These are phyloP conservation scores for Fusarium newnesense DNA, from an alignment of 2,329 filamentous ascomycete species.

Conservation along the genomic window DNA sequence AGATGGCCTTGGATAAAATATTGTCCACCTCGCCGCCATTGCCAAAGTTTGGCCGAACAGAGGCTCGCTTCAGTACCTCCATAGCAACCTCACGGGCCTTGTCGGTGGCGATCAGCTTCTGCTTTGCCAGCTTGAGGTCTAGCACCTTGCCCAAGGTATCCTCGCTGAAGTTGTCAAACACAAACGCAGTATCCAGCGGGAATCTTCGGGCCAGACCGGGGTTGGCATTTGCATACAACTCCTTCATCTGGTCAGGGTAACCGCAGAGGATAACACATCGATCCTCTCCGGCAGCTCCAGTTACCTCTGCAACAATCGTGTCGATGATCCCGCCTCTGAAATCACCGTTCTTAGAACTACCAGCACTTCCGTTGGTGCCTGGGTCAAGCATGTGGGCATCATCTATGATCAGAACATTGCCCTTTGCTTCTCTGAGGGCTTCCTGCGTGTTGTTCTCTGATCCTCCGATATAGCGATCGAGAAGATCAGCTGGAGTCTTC, in stretches of 20 bases:
- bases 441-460: conserved; percentile 78
- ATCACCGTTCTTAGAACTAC: conserved; percentile 47
- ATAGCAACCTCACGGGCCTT: conserved; percentile 65
- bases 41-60: conserved; percentile 76
- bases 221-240: conserved; percentile 78
- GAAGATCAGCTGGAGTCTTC: conserved; percentile 78
- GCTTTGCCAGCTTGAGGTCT: conserved; percentile 68
- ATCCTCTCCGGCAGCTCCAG: conserved; percentile 76
- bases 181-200: conserved; percentile 70
- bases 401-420: conserved; percentile 82
- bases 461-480: conserved; percentile 69
- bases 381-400: conserved; percentile 76
- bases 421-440: conserved; percentile 71
- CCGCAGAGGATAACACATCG: conserved; percentile 78
- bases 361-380: conserved; percentile 46
- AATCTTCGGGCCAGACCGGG: conserved; percentile 76
- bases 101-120: conserved; percentile 64
- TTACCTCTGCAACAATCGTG: conserved; percentile 79
- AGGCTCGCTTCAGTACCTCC: conserved; percentile 68
- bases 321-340: conserved; percentile 77
- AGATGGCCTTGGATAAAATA: conserved; percentile 42
- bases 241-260: conserved; percentile 75
- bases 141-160: conserved; percentile 70
- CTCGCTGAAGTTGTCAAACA: conserved; percentile 75
- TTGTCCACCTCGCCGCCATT: conserved; percentile 80